Percentiles rank a stretch among this genome's conserved stretches.
phyloP scores from a whole-genome alignment of 352 stramenopile genomes.

The Salisapilia sapeloensis region DNA sequence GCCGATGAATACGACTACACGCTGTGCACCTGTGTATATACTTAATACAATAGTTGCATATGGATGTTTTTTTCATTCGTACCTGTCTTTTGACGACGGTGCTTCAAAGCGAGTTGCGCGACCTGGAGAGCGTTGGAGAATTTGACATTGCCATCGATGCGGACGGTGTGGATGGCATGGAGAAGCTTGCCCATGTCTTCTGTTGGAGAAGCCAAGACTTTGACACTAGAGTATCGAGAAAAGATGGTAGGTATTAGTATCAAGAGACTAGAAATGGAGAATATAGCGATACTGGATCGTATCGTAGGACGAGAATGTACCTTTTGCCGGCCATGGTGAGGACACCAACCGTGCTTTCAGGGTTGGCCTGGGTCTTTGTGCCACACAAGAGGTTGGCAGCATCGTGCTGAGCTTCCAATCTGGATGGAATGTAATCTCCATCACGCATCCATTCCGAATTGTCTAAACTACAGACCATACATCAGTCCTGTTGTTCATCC shows the following conservation, averaged over 20 bases:
- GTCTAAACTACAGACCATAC: conserved; percentile 57
- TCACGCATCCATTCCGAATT: conserved; percentile 99
- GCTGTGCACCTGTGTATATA: conserved; percentile 29
- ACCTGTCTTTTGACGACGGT: conserved; percentile 97
- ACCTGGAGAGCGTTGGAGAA: conserved; percentile 94
- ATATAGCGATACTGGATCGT: neutral
- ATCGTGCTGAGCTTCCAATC: conserved; percentile 96
- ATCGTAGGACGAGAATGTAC: conserved; percentile 10
- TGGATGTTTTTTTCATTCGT: conserved; percentile 10
- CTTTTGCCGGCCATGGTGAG: conserved; percentile 88
- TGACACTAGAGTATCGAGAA: conserved; percentile 51
- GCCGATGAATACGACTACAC: conserved; percentile 95
- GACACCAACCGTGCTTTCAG: conserved; percentile 96
- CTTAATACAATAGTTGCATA: neutral
- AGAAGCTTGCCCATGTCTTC: conserved; percentile 97
- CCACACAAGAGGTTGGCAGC: conserved; percentile 95
- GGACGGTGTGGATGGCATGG: conserved; percentile 84
- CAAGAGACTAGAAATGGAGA: neutral
- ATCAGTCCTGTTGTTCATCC: neutral
- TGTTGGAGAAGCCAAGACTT: conserved; percentile 92
- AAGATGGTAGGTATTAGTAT: no score
- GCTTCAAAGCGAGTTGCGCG: conserved; percentile 94
- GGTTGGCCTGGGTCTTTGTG: conserved; percentile 95
- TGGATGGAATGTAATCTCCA: conserved; percentile 97
- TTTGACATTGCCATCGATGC: conserved; percentile 82